These are phyloP conservation scores for Takakia lepidozioides DNA, from an alignment of 225 moss, liverwort and hornwort species.

Conservation along the genomic window DNA sequence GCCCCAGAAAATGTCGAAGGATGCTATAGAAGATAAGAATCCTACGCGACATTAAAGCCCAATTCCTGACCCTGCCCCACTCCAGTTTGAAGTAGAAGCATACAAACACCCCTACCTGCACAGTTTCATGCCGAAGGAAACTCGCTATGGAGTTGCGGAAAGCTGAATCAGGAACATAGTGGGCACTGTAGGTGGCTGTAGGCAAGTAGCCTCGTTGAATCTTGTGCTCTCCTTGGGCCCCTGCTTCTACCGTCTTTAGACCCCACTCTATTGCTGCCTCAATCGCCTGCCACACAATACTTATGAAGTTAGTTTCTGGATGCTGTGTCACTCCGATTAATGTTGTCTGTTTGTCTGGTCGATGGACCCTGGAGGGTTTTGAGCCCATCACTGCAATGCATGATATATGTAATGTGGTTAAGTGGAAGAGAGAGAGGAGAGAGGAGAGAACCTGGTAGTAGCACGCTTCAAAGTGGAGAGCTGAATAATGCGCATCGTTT, in stretches of 20 bases:
- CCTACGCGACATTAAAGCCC: no score
- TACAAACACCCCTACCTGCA: slow-evolving; percentile 48
- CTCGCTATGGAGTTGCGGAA: slow-evolving; percentile 64
- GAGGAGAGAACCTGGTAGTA: slow-evolving; percentile 73
- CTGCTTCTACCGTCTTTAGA: slow-evolving; percentile 86
- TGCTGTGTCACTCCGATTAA: no score
- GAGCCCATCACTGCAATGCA: no score
- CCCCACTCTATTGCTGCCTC: slow-evolving; percentile 98
- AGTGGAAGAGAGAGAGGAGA: neutral
- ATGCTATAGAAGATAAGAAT: neutral
- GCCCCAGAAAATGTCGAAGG: neutral
- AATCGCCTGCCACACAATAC: slow-evolving; percentile 52
- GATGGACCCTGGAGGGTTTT: no score
- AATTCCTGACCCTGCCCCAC: no score
- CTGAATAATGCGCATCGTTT: slow-evolving; percentile 67
- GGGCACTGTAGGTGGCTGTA: slow-evolving; percentile 94
- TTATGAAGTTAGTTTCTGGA: no score
- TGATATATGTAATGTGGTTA: no score
- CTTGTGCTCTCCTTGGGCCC: slow-evolving; percentile 98
- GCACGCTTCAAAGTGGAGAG: slow-evolving; percentile 97
- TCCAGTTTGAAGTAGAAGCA: neutral
- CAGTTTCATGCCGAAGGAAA: slow-evolving; percentile 74
- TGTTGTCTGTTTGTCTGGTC: no score
- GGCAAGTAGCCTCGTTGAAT: slow-evolving; percentile 93
- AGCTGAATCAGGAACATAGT: slow-evolving; percentile 72